Evolutionary conservation across 352 stramenopile genomes (phyloP).

Genomic region (Globisporangium paroecandrum): DNA sequence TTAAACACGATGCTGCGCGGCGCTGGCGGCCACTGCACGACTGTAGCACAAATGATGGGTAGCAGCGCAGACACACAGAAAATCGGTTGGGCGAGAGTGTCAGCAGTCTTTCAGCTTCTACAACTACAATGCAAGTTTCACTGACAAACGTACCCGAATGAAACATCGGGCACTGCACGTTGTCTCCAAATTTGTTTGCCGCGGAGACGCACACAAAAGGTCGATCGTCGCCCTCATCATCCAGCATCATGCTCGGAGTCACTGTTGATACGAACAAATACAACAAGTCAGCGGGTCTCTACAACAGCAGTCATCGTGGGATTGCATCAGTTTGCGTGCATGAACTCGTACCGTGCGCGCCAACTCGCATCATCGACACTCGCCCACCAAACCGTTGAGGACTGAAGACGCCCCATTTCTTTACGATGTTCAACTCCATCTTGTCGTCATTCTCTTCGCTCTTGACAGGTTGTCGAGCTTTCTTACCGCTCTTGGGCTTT

Average conservation of each 20-base stretch:
- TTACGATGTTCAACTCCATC: conserved; percentile 2
- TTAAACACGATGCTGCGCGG: conserved; percentile 10
- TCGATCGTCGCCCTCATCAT: background rate
- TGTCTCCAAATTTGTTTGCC: conserved; percentile 9
- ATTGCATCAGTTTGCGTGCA: no score
- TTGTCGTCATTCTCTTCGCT: background rate
- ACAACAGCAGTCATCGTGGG: background rate
- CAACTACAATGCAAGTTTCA: background rate
- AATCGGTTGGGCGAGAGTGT: background rate
- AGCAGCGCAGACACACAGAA: background rate
- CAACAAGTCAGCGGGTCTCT: background rate
- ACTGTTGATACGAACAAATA: background rate
- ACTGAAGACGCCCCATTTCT: conserved; percentile 10
- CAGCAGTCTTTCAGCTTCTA: background rate
- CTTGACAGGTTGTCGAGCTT: background rate
- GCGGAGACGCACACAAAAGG: conserved; percentile 13
- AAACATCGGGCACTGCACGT: background rate
- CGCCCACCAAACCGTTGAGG: background rate
- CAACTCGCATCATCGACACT: conserved; percentile 6
- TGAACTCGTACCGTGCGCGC: background rate
- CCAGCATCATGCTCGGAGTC: background rate
- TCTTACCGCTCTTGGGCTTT: background rate
- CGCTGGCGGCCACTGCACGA: conserved; percentile 8
- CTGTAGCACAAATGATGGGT: conserved; percentile 1
- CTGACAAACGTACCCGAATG: background rate